These are phyloP conservation scores for Cystobasidium onofrii DNA, from an alignment of 768 basidiomycete species.

Conservation along the genomic window DNA sequence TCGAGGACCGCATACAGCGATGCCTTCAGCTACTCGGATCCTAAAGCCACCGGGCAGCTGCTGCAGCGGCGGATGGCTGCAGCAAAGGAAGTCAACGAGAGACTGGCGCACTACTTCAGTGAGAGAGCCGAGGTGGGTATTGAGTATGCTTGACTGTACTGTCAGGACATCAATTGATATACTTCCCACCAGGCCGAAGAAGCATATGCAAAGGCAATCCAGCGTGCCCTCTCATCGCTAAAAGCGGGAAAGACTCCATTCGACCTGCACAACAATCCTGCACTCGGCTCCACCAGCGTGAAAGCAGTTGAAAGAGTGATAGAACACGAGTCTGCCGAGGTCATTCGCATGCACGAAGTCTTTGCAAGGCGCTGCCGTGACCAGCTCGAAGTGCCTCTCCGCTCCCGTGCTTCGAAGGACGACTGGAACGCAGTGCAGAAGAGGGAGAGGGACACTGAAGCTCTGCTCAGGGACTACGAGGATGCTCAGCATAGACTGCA, in stretches of 20 bases:
- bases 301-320: not conserved
- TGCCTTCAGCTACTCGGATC: slow-evolving; percentile 7
- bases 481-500: slow-evolving; percentile 28
- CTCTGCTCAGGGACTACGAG: slow-evolving; percentile 34
- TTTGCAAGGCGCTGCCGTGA: slow-evolving; percentile 27
- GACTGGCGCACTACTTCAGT: slow-evolving; percentile 14
- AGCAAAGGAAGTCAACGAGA: slow-evolving; percentile 22
- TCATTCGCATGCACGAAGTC: slow-evolving; percentile 27
- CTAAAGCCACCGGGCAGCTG: not conserved
- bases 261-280: slow-evolving; percentile 5
- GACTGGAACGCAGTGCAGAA: slow-evolving; percentile 34
- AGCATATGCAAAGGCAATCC: slow-evolving; percentile 32
- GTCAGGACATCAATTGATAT: too few relatives aligned
- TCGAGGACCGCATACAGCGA: slow-evolving; percentile 23
- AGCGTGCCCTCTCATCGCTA: slow-evolving; percentile 22
- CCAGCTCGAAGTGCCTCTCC: slow-evolving; percentile 32
- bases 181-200: slow-evolving; percentile 42
- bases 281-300: slow-evolving; percentile 16
- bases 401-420: not conserved
- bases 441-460: slow-evolving; percentile 2
- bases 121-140: slow-evolving; percentile 27
- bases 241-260: slow-evolving; percentile 18
- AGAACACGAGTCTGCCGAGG: slow-evolving; percentile 31
- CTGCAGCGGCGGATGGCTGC: not conserved
- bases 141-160: too few relatives aligned